Evolutionary conservation across 2,329 filamentous ascomycete species (phyloP), one percentile per base, ranked within the genome.

Genomic region (Xylaria sp.): DNA sequence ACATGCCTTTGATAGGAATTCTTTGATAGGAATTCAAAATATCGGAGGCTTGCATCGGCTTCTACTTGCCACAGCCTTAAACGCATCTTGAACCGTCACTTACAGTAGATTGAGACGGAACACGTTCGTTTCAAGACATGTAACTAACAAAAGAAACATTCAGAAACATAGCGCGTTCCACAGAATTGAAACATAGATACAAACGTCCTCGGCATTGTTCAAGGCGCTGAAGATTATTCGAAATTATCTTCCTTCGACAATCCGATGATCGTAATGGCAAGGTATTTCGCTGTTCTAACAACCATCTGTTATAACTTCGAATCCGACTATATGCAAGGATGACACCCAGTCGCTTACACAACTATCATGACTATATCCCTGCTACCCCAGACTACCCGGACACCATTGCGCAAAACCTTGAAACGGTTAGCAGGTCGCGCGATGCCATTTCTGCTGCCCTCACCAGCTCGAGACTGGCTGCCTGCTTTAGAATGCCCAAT

Each of bases 331-430:
- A n/a, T 23, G n/a, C 42, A 58, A 45, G 49, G 25, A 45, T 55
- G 23, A 25, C 6, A 23, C 21, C 15, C 40, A 25, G 28, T 15
- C 19, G 52, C 38, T 17, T 21, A 47, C 45, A n/a, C 28, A n/a
- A 7, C n/a, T 50, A 52, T 60, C 51, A 49, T 52, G 52, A 63
- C 37, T 43, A 38, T 60, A 72, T 66, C 71, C 71, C 69, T 70
- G 69, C 69, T 73, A 71, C 71, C 71, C 71, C 71, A 69, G 71
- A 72, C 64, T 73, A 69, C 60, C 56, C 55, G 40, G 65, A 67
- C 65, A 69, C 52, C 65, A 64, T 64, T 25, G 60, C 31, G 33
- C 33, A 51, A 57, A 61, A 57, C 54, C 58, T 65, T 60, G 51
- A 67, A 68, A 43, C 56, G 64, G 56, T 55, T 65, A 64, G 61